Conservation (phyloP, 768 basidiomycete genomes). For the Tulasnella sp. region DNA sequence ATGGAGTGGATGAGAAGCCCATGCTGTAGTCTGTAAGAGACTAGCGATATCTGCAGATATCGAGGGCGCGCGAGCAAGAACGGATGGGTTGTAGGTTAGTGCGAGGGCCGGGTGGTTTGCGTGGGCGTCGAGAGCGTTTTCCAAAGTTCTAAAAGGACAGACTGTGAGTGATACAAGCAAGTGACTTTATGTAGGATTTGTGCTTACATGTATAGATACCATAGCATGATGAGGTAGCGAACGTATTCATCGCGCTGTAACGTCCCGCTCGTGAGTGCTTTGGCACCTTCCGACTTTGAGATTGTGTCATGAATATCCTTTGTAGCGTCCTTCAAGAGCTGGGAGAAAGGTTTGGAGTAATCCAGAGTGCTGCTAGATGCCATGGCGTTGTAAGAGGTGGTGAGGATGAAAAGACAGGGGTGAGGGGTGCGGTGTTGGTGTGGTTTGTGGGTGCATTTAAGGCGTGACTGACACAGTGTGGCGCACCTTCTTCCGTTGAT, state of each 20-base stretch:
- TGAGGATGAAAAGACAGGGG: background rate
- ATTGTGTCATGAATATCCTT: slow-evolving; percentile 52
- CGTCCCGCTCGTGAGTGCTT: slow-evolving; percentile 54
- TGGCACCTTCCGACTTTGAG: slow-evolving; percentile 55
- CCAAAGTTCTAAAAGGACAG: slow-evolving; percentile 42
- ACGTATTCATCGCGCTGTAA: slow-evolving; percentile 62
- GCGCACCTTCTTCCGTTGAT: too few relatives aligned
- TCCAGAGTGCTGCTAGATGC: slow-evolving; percentile 29
- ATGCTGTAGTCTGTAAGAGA: slow-evolving; percentile 48
- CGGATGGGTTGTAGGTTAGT: slow-evolving; percentile 60
- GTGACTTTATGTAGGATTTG: background rate
- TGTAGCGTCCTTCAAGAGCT: slow-evolving; percentile 43
- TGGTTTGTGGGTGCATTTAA: background rate
- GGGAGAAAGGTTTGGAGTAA: slow-evolving; percentile 36
- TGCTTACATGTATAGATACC: slow-evolving; percentile 71
- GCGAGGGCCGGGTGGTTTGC: slow-evolving; percentile 15
- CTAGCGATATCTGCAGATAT: slow-evolving; percentile 67
- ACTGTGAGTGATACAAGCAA: background rate
- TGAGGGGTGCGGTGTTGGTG: background rate
- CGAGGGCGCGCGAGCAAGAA: slow-evolving; percentile 56
- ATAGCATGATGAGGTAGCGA: slow-evolving; percentile 69
- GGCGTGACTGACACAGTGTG: background rate
- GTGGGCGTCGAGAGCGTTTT: slow-evolving; percentile 47
- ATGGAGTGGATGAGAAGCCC: slow-evolving; percentile 57
- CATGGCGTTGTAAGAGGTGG: slow-evolving; percentile 46